Percentiles rank a stretch among this genome's conserved stretches.
Conservation (phyloP, 352 stramenopile species). For the Globisporangium alternatum region DNA sequence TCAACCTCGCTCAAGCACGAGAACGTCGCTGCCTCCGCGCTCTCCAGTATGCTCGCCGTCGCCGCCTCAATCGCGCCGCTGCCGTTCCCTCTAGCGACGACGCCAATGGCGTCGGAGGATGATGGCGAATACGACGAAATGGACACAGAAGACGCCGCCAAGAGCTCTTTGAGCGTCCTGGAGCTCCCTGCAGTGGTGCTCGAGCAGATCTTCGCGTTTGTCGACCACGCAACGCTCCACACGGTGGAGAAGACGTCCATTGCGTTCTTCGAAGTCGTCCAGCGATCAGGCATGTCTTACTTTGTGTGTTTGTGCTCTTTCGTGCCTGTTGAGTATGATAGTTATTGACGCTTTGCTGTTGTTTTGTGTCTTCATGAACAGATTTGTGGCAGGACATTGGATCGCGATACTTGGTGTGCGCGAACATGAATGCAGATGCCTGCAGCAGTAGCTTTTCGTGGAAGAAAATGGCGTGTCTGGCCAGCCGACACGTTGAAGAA, state of each 20-base stretch:
- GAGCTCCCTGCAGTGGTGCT: slow-evolving; percentile 47
- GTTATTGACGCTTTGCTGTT: not conserved
- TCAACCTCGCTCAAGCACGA: slow-evolving; percentile 17
- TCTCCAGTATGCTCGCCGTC: slow-evolving; percentile 9
- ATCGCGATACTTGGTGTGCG: slow-evolving; percentile 24
- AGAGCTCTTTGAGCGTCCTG: slow-evolving; percentile 7
- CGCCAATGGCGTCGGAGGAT: not conserved
- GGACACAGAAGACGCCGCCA: not conserved
- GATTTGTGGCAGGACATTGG: slow-evolving; percentile 44
- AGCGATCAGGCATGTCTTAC: slow-evolving; percentile 33
- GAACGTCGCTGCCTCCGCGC: not conserved
- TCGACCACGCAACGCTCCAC: slow-evolving; percentile 58
- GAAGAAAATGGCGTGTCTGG: slow-evolving; percentile 54
- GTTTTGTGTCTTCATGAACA: slow-evolving; percentile 22
- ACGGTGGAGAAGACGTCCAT: slow-evolving; percentile 40
- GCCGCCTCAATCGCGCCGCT: slow-evolving; percentile 7
- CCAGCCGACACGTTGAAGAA: slow-evolving; percentile 27
- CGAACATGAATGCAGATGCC: slow-evolving; percentile 14
- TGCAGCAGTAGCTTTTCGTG: slow-evolving; percentile 21
- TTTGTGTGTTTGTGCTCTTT: slow-evolving; percentile 10
- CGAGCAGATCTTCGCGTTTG: slow-evolving; percentile 46
- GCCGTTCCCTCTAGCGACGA: slow-evolving; percentile 6
- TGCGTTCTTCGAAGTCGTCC: slow-evolving; percentile 30
- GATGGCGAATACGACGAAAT: not conserved
- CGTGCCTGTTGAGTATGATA: not conserved